phyloP scores from a whole-genome alignment of 306 rosid species.

The Oxytropis ochrocephala region DNA sequence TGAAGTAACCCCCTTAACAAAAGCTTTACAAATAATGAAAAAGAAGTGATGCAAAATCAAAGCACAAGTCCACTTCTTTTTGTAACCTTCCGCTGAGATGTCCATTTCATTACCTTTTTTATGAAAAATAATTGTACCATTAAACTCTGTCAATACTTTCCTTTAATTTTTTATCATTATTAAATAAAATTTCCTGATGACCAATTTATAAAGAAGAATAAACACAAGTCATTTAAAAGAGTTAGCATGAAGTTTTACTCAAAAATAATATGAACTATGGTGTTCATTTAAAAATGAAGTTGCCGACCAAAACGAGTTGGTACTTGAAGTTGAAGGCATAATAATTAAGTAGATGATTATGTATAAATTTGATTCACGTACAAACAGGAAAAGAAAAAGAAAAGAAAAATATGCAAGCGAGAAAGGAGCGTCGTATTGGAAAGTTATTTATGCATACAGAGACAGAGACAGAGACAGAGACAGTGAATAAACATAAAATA shows the following conservation, averaged over 20 bases:
- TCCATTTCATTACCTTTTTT: slow-evolving; percentile 5
- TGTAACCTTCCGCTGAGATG: slow-evolving; percentile 13
- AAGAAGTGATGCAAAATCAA: slow-evolving; percentile 3
- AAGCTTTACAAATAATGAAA: neutral
- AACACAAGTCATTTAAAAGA: neutral
- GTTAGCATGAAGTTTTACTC: neutral
- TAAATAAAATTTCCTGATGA: neutral
- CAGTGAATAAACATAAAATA: slow-evolving; percentile 33
- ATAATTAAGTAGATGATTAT: slow-evolving; percentile 14
- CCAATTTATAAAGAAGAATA: neutral
- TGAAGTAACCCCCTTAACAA: slow-evolving; percentile 28
- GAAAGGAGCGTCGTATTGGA: slow-evolving; percentile 29
- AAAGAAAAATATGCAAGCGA: slow-evolving; percentile 15
- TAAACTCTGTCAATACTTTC: neutral
- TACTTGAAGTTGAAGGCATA: slow-evolving; percentile 4
- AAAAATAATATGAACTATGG: neutral
- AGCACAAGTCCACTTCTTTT: neutral
- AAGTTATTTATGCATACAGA: slow-evolving; percentile 50
- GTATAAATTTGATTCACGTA: slow-evolving; percentile 38
- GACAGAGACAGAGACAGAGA: too few relatives aligned
- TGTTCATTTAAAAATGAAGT: neutral
- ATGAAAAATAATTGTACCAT: neutral
- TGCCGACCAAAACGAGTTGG: neutral
- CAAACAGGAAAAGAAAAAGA: neutral
- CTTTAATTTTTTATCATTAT: neutral